Base-by-base conservation (phyloP, 2,329 filamentous ascomycete genomes). In the Cladobotryum mycophilum region DNA sequence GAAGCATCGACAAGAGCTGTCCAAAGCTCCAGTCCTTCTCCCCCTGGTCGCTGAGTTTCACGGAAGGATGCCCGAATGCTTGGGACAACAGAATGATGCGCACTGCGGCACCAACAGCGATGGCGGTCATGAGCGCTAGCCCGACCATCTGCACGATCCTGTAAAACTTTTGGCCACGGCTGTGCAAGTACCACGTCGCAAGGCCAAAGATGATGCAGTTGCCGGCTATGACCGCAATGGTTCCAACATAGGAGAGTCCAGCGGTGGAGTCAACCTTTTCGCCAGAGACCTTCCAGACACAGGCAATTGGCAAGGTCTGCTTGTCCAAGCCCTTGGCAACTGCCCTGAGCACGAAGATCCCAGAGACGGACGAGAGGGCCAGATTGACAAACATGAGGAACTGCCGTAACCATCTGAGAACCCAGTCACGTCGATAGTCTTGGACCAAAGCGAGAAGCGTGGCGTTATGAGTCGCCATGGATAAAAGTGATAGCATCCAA, bases 371-470 rank as follows among this genome's bases (percentile, higher is more conserved):
- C 5, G 77, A 80, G 13, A 86, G 72, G 1, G 72, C 73, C 54
- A 86, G 67, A 64, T 85, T 86, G 53, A 80, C 72, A 53, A 85
- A 75, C 81, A 86, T 86, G 57, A 86, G 74, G 18, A 78, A 67
- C 61, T 85, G 81, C 18, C 83, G 73, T 58, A 86, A 67, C 82
- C 82, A 86, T 42, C 82, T 72, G 45, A 86, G 68, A 0, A 86
- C 79, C 79, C 80, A 82, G 64, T 86, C 82, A 30, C 82, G 69
- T 56, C 79, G 80, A 67, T 84, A 85, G 60, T 86, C 82, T 60
- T 79, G 78, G 2, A 82, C 79, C 34, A 86, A 73, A 1, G 80
- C 81, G n/a, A 86, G 71, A 14, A 86, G 68, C 0, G 82, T 81
- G 4, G 80, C 74, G 52, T 85, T 82, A 64, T 86, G 83, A 3